These are phyloP conservation scores for Pythium volutum DNA, from an alignment of 352 stramenopile genomes.

Conservation along the genomic window DNA sequence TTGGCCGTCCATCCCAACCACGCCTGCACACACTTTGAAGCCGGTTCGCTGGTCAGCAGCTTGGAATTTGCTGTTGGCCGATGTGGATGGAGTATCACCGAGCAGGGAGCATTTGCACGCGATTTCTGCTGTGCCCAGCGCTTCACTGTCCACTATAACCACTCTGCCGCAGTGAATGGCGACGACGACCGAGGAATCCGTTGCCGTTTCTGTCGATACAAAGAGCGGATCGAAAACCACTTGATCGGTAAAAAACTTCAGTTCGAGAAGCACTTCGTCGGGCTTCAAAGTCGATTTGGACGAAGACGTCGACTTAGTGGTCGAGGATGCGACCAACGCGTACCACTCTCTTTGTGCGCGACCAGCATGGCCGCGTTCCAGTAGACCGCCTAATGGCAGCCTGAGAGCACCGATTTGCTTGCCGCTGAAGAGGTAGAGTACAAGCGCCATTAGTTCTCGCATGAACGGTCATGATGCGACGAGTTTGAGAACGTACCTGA, in stretches of 20 bases:
- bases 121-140: not conserved
- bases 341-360: constrained; percentile 29
- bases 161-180: constrained; percentile 9
- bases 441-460: not conserved
- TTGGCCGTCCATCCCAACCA: not conserved
- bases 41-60: constrained; percentile 5
- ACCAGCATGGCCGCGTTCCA: constrained; percentile 3
- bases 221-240: constrained; percentile 19
- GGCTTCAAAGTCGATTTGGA: not conserved
- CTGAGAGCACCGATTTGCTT: constrained; percentile 35
- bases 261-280: constrained; percentile 17
- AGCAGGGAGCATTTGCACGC: constrained; percentile 18
- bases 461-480: not conserved
- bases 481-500: constrained; percentile 24
- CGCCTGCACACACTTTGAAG: constrained; percentile 9
- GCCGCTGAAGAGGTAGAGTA: constrained; percentile 20
- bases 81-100: not conserved
- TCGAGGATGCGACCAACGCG: constrained; percentile 4
- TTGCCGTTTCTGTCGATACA: not conserved
- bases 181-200: not conserved
- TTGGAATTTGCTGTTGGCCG: not conserved
- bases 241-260: constrained; percentile 35
- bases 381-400: constrained; percentile 27
- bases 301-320: not conserved
- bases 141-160: constrained; percentile 3